Evolutionary conservation across 768 basidiomycete species (phyloP), one percentile per base, ranked within the genome.

Genomic region (Atractiella rhizophila): DNA sequence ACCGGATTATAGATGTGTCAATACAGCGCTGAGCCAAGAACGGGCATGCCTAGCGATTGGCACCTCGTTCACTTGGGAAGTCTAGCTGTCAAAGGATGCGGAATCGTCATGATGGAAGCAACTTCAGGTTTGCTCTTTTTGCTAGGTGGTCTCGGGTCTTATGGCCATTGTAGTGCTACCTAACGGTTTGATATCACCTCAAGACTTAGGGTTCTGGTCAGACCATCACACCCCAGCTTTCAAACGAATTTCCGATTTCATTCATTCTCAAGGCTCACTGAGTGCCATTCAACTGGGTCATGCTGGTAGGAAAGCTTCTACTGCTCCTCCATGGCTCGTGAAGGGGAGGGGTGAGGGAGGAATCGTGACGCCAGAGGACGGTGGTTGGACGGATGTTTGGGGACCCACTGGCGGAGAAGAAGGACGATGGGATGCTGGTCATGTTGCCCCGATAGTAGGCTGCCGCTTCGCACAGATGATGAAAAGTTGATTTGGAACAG

Each of bases 251-350:
- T 73, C 78, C 37, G 63, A 76, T 42, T 81, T 82, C 52, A 65
- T 65, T 13, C 76, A 80, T 50, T 60, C 68, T 0, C 74, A 78
- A 35, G 73, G 69, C 8, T 67, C 72, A 1, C 63, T 66, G 36
- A 71, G 82, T 21, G 81, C 76, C 1, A 64, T 85, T 25, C 81
- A 85, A 54, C 68, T 85, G n/a, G 68, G 70, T 0, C 79, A 83
- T 54, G 76, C 73, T 0, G 77, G 78, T 0, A 63, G 76, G n/a
- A 85, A 86, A 55, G 72, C 74, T 31, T 30, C 42, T n/a, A 32
- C 36, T 13, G 43, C 43, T 28, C 36, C 46, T 12, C 46, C 46
- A 13, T 47, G 46, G 46, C 25, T 34, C 10, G 19, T 15, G 10
- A 29, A n/a, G n/a, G 16, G 9, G 37, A 38, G 24, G 37, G n/a